phyloP scores from a whole-genome alignment of 2,329 filamentous ascomycete genomes.

The Phyllosticta citriasiana region DNA sequence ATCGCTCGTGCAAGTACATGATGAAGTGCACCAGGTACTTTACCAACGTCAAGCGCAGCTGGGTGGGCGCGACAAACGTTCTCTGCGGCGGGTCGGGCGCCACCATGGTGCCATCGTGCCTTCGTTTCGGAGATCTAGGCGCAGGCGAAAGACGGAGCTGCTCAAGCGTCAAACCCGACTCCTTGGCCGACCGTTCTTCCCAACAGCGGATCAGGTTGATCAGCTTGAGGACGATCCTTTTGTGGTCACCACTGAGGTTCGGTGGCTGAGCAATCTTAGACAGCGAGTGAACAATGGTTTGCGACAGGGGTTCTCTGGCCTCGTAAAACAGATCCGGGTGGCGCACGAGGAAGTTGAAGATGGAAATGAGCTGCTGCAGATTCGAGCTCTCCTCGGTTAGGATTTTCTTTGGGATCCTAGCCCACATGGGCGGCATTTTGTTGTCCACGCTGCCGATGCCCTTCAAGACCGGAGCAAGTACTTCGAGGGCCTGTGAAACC shows the following conservation, averaged over 20 bases:
- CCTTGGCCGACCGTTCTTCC: slow-evolving; percentile 74
- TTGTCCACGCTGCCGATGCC: slow-evolving; percentile 63
- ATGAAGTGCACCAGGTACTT: slow-evolving; percentile 97
- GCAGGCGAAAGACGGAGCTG: slow-evolving; percentile 2
- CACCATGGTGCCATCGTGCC: slow-evolving; percentile 54
- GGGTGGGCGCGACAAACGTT: slow-evolving; percentile 33
- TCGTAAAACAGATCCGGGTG: slow-evolving; percentile 94
- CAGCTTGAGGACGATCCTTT: slow-evolving; percentile 81
- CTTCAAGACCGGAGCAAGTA: slow-evolving; percentile 88
- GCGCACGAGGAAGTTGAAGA: slow-evolving; percentile 91
- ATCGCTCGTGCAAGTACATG: slow-evolving; percentile 77
- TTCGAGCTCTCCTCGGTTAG: slow-evolving; percentile 92
- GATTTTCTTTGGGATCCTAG: slow-evolving; percentile 79
- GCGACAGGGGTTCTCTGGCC: slow-evolving; percentile 80
- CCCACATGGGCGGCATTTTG: slow-evolving; percentile 71
- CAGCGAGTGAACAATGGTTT: slow-evolving; percentile 78
- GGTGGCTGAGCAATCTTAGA: slow-evolving; percentile 77
- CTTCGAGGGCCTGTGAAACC: slow-evolving; percentile 87
- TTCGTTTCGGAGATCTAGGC: slow-evolving; percentile 53
- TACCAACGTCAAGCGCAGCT: slow-evolving; percentile 68
- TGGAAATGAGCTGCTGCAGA: slow-evolving; percentile 88
- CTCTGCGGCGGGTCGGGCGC: slow-evolving; percentile 44
- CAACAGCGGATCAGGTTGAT: slow-evolving; percentile 87
- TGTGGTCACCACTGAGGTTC: slow-evolving; percentile 80
- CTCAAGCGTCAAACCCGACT: slow-evolving; percentile 55